These are phyloP conservation scores for Fonsecaea pugnacius DNA, from an alignment of 2,329 filamentous ascomycete species.

Conservation along the genomic window DNA sequence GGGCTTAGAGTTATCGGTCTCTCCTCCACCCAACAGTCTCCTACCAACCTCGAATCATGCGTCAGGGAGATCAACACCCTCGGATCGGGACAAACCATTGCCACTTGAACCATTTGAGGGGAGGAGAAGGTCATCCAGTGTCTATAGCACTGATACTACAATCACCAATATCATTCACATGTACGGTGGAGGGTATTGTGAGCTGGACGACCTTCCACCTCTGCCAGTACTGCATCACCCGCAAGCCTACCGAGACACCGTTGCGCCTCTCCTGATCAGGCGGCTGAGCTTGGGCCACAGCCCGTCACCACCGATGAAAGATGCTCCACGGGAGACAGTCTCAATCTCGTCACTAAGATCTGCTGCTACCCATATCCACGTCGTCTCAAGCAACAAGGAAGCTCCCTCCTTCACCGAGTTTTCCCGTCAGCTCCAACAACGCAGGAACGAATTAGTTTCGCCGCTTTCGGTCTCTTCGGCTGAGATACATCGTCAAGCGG, in stretches of 20 bases:
- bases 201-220: conserved; percentile 23
- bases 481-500: conserved; percentile 25
- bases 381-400: conserved; percentile 22
- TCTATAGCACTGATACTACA: conserved; percentile 35
- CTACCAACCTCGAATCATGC: conserved; percentile 18
- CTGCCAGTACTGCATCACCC: conserved; percentile 30
- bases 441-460: conserved; percentile 28
- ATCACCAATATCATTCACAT: conserved; percentile 36
- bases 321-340: conserved; percentile 39
- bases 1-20: conserved; percentile 31
- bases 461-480: conserved; percentile 26
- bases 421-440: conserved; percentile 28
- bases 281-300: conserved; percentile 42
- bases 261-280: conserved; percentile 33
- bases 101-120: conserved; percentile 31
- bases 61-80: conserved; percentile 29
- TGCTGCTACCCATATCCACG: conserved; percentile 24
- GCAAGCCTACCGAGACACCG: conserved; percentile 36
- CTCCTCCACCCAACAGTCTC: conserved; percentile 20
- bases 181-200: conserved; percentile 31
- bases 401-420: conserved; percentile 33
- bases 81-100: conserved; percentile 32
- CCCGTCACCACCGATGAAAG: conserved; percentile 37
- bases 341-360: conserved; percentile 39
- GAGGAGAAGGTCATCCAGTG: conserved; percentile 32